These are phyloP conservation scores for Grosmannia serpens DNA, from an alignment of 2,329 filamentous ascomycete species.

Conservation along the genomic window DNA sequence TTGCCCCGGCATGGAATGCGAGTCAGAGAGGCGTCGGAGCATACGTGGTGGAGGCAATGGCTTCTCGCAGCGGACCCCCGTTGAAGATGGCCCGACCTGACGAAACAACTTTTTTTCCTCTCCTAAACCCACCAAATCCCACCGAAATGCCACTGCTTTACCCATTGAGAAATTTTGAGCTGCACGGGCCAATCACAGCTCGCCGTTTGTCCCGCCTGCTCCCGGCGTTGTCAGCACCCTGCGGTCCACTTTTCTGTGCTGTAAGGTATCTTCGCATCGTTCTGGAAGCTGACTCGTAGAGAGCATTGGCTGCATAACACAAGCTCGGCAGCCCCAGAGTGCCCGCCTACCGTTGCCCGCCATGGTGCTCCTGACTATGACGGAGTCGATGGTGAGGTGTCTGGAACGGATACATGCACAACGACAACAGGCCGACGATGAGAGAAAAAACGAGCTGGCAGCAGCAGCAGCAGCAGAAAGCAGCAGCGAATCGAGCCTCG, in stretches of 20 bases:
- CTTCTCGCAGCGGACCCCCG: background rate
- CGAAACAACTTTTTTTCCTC: background rate
- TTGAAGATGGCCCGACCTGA: background rate
- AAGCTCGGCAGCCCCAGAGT: background rate
- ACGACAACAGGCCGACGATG: background rate
- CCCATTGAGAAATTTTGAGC: background rate
- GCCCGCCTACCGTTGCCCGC: background rate
- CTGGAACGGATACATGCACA: constrained; percentile 24
- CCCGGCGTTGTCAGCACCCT: background rate
- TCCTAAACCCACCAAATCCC: background rate
- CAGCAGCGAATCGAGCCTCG: constrained; percentile 32
- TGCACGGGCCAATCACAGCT: background rate
- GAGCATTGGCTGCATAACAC: background rate
- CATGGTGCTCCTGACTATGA: constrained; percentile 76
- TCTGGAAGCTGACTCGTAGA: background rate
- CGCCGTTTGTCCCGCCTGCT: background rate
- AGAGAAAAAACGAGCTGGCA: background rate
- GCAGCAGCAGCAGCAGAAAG: background rate
- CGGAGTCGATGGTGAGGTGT: constrained; percentile 52
- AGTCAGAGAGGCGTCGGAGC: background rate
- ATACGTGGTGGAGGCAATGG: background rate
- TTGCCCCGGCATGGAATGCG: background rate
- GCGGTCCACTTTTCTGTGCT: background rate
- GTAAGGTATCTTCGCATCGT: background rate
- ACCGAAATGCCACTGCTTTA: background rate